phyloP scores from a whole-genome alignment of 2,329 filamentous ascomycete species.

The Grosmannia clavigera region DNA sequence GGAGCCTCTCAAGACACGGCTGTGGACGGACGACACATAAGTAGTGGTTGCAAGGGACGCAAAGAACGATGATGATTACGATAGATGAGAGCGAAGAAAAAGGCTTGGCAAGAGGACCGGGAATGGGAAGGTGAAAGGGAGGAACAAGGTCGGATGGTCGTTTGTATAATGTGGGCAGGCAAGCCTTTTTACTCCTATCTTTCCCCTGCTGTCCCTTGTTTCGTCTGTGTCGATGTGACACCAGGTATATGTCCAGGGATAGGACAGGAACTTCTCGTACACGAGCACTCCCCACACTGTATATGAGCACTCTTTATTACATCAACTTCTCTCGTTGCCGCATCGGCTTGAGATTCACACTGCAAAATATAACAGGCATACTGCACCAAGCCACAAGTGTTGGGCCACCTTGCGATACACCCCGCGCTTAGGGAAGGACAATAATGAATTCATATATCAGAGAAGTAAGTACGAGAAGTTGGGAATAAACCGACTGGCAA shows the following conservation, averaged over 20 bases:
- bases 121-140: neutral
- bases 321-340: neutral
- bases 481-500: neutral
- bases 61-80: neutral
- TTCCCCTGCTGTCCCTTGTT: neutral
- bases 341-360: neutral
- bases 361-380: neutral
- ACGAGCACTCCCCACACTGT: slow-evolving; percentile 10
- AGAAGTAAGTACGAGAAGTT: neutral
- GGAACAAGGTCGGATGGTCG: neutral
- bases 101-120: neutral
- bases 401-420: neutral
- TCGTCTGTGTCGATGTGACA: neutral
- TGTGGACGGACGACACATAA: neutral
- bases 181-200: neutral
- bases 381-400: neutral
- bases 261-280: neutral
- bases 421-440: neutral
- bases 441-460: neutral
- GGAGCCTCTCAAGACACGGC: neutral
- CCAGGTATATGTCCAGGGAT: neutral
- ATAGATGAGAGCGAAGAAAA: neutral
- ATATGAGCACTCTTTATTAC: slow-evolving; percentile 3
- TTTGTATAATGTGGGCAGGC: neutral
- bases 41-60: neutral